Percentiles rank a stretch among this genome's conserved stretches.
Conservation (phyloP, 2,329 filamentous ascomycete species). For the Clathrospora elynae region DNA sequence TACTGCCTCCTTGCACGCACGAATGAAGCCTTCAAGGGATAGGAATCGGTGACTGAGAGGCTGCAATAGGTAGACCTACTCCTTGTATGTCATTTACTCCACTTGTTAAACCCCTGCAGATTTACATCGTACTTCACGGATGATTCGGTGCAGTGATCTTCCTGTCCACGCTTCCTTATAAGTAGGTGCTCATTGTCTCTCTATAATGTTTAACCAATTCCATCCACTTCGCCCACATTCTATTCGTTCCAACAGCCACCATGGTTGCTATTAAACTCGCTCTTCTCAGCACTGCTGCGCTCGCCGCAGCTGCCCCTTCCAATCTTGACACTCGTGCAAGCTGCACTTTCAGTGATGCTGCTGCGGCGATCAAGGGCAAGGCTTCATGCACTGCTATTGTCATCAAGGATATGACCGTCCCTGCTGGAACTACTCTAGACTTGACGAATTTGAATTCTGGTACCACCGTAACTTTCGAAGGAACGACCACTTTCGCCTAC, state of each 20-base stretch:
- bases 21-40: too few species aligned
- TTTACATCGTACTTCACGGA: too few species aligned
- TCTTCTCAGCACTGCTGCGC: constrained; percentile 36
- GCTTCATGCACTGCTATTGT: constrained; percentile 60
- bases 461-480: constrained; percentile 65
- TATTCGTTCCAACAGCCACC: constrained; percentile 16
- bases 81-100: constrained; percentile 3
- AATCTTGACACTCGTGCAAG: constrained; percentile 39
- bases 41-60: too few species aligned
- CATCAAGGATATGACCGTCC: constrained; percentile 60
- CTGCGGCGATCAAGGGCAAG: constrained; percentile 56
- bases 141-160: too few species aligned
- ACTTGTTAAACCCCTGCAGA: constrained; percentile 4
- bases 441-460: constrained; percentile 58
- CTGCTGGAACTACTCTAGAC: constrained; percentile 64
- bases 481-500: constrained; percentile 70
- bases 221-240: constrained; percentile 7
- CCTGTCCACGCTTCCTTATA: too few species aligned
- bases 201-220: not conserved
- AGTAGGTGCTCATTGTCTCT: not conserved
- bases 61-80: too few species aligned
- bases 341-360: constrained; percentile 63
- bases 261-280: constrained; percentile 31
- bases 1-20: too few species aligned
- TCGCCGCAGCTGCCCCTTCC: constrained; percentile 39